Conservation (phyloP, 2,329 filamentous ascomycete genomes). For the Verticillium longisporum region DNA sequence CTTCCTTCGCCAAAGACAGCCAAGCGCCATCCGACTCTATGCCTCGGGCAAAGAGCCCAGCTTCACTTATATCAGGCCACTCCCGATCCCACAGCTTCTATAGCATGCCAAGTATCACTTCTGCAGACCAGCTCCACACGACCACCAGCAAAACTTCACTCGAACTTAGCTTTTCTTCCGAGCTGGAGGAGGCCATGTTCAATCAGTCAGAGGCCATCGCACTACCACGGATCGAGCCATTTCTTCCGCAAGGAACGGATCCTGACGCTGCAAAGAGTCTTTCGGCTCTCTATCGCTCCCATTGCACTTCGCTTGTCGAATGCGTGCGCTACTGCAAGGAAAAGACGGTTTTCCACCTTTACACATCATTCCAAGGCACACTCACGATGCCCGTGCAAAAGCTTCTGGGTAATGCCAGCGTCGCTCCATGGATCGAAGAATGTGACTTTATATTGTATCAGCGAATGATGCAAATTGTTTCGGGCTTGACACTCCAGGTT, state of each 20-base stretch:
- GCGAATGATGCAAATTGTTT: constrained; percentile 90
- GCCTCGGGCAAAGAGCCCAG: constrained; percentile 7
- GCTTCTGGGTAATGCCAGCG: constrained; percentile 70
- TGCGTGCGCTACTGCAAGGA: constrained; percentile 94
- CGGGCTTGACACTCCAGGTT: constrained; percentile 82
- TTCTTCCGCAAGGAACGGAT: constrained; percentile 76
- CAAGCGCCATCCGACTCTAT: constrained; percentile 13
- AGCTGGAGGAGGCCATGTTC: constrained; percentile 43
- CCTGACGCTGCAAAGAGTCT: constrained; percentile 80
- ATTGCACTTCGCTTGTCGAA: constrained; percentile 92
- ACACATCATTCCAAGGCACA: constrained; percentile 91
- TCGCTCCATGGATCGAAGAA: constrained; percentile 90
- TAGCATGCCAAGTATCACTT: constrained; percentile 49
- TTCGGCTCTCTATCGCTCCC: constrained; percentile 81
- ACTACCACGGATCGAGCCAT: constrained; percentile 80
- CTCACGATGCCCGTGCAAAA: constrained; percentile 96
- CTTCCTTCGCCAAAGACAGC: constrained; percentile 17
- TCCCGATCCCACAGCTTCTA: constrained; percentile 46
- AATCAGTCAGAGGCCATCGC: constrained; percentile 64
- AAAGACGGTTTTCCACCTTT: constrained; percentile 92
- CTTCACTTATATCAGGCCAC: constrained; percentile 13
- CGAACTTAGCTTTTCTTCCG: constrained; percentile 54
- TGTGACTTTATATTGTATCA: constrained; percentile 96
- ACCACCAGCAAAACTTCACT: constrained; percentile 52
- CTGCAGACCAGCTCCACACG: constrained; percentile 51